Evolutionary conservation across 345 rosid genomes (phyloP).

Genomic region (Salix purpurea): DNA sequence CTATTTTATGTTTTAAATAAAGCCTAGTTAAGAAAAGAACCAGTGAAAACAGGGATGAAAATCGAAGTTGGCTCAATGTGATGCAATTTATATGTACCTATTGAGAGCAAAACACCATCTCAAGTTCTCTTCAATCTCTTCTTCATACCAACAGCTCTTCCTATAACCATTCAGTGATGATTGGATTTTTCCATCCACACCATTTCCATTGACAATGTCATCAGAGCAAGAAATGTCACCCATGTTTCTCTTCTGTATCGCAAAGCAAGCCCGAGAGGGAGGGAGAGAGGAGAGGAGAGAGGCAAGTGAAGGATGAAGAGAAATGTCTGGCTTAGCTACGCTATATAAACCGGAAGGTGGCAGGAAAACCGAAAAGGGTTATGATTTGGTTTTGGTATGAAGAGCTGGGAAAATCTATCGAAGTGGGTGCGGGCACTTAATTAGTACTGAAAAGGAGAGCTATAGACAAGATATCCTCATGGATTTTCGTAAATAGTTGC

Average conservation of each 20-base stretch:
- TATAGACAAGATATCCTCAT: slow-evolving; percentile 19
- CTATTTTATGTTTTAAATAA: not conserved
- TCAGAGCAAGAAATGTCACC: slow-evolving; percentile 47
- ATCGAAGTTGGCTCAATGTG: not conserved
- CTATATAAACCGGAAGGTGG: slow-evolving; percentile 33
- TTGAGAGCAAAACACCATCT: slow-evolving; percentile 67
- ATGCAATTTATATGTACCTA: slow-evolving; percentile 27
- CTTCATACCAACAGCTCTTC: slow-evolving; percentile 73
- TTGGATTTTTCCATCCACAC: slow-evolving; percentile 30
- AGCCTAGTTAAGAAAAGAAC: not conserved
- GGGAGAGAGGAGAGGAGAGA: not conserved
- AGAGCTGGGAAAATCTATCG: slow-evolving; percentile 26
- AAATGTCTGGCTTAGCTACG: not conserved
- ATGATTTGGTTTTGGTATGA: slow-evolving; percentile 26
- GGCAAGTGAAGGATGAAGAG: slow-evolving; percentile 9
- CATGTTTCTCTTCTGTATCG: slow-evolving; percentile 18
- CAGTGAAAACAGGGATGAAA: not conserved
- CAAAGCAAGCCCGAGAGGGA: not conserved
- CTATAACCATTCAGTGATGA: slow-evolving; percentile 42
- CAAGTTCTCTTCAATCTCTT: slow-evolving; percentile 56
- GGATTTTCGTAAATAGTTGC: slow-evolving; percentile 12
- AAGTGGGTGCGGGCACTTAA: slow-evolving; percentile 10
- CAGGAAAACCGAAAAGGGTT: slow-evolving; percentile 13
- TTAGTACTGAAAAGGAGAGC: not conserved
- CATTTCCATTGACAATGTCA: slow-evolving; percentile 34